Percentiles rank a stretch among this genome's conserved stretches.
These are phyloP conservation scores for Globisporangium cystogenes DNA, from an alignment of 352 stramenopile genomes.

Conservation along the genomic window DNA sequence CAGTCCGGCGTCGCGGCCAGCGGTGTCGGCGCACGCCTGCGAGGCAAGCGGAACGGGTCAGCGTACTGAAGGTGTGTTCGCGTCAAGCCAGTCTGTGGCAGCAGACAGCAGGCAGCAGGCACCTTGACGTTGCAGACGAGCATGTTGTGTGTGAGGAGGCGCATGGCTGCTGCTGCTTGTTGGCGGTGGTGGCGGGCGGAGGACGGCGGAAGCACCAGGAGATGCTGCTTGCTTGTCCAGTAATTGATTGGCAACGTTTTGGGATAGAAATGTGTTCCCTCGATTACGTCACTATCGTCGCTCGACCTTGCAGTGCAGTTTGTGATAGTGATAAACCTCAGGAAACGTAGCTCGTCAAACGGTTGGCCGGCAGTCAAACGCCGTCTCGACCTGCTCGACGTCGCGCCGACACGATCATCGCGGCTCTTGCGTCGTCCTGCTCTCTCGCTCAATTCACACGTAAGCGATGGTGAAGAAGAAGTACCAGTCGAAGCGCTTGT, in stretches of 20 bases:
- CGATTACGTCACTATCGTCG: background rate
- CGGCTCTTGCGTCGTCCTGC: conserved; percentile 3
- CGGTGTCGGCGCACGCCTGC: conserved; percentile 72
- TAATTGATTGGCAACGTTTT: background rate
- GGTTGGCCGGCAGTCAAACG: conserved; percentile 30
- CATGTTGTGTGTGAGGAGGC: conserved; percentile 86
- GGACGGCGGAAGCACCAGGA: too few relatives aligned
- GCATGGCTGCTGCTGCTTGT: conserved; percentile 33
- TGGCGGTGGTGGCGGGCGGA: too few relatives aligned
- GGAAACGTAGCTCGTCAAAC: conserved; percentile 17
- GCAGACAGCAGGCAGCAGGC: background rate
- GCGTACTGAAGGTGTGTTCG: too few relatives aligned
- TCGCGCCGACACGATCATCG: too few relatives aligned
- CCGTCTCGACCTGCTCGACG: too few relatives aligned
- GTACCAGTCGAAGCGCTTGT: conserved; percentile 95
- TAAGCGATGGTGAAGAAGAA: conserved; percentile 99
- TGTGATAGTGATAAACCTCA: background rate
- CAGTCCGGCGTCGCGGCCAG: conserved; percentile 44
- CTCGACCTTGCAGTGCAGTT: too few relatives aligned
- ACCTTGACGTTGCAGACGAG: conserved; percentile 85
- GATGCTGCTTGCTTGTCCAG: background rate
- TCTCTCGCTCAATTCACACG: background rate
- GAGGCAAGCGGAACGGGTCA: background rate
- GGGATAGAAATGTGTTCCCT: background rate
- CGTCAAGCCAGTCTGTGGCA: too few relatives aligned